Percentiles rank a stretch among this genome's conserved stretches.
Conservation (phyloP, 805 yeast species). For the Lachancea quebecensis region DNA sequence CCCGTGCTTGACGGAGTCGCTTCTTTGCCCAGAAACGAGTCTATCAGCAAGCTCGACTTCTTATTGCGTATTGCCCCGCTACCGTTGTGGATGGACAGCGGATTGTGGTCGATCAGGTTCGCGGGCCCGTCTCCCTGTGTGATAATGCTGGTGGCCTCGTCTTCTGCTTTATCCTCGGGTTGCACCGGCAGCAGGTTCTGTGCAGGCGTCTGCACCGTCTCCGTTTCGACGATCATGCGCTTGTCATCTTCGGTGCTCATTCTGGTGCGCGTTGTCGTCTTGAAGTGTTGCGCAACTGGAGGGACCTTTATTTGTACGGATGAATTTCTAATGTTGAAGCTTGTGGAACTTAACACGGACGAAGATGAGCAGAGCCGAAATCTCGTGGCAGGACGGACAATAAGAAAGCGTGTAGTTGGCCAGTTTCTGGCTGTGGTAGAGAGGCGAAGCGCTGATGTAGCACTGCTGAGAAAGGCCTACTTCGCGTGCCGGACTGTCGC, state of each 20-base stretch:
- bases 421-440: too few species aligned
- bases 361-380: too few species aligned
- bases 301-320: not conserved
- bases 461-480: too few species aligned
- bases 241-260: constrained; percentile 24
- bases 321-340: not conserved
- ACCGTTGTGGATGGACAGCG: constrained; percentile 25
- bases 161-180: constrained; percentile 6
- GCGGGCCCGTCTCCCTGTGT: constrained; percentile 16
- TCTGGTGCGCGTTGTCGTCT: not conserved
- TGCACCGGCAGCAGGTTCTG: constrained; percentile 33
- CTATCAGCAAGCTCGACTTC: constrained; percentile 31
- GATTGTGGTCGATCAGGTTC: constrained; percentile 26
- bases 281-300: not conserved
- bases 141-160: constrained; percentile 10
- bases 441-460: too few species aligned
- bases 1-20: constrained; percentile 1
- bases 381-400: too few species aligned
- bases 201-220: constrained; percentile 46
- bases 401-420: too few species aligned
- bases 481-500: too few species aligned
- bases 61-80: constrained; percentile 31
- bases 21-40: constrained; percentile 8
- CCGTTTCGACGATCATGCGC: constrained; percentile 53
- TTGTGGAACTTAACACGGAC: not conserved